A percentile compares a stretch with the other conserved stretches of the same genome.
Evolutionary conservation across 371 early-diverging fungal genomes (phyloP).

Genomic region (Syncephalis fuscata): DNA sequence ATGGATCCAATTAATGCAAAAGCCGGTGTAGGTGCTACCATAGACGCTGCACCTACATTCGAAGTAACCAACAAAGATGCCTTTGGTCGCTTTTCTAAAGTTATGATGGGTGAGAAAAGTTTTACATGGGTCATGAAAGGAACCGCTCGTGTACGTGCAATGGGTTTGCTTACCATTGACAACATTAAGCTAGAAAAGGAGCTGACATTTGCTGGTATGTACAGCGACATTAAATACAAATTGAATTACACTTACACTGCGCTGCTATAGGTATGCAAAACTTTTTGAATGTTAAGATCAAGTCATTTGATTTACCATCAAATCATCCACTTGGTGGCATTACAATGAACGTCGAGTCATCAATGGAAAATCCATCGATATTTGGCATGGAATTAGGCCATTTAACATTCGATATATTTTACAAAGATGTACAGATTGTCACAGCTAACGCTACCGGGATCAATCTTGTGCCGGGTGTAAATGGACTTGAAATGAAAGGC

Average conservation of each 20-base stretch:
- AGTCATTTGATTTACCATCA: conserved; percentile 23
- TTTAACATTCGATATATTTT: conserved; percentile 21
- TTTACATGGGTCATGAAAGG: conserved; percentile 33
- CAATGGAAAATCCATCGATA: conserved; percentile 28
- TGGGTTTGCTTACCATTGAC: conserved; percentile 11
- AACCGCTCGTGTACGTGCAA: conserved; percentile 23
- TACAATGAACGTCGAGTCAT: conserved; percentile 21
- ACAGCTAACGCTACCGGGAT: conserved; percentile 17
- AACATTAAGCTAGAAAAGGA: conserved; percentile 18
- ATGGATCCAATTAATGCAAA: conserved; percentile 15
- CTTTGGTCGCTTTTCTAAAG: conserved; percentile 22
- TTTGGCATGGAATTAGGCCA: conserved; percentile 31
- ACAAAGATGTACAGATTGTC: conserved; percentile 24
- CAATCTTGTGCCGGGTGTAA: conserved; percentile 19
- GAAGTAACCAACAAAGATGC: conserved; percentile 17
- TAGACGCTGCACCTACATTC: conserved; percentile 20
- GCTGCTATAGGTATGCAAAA: conserved; percentile 16
- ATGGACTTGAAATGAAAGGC: conserved; percentile 24
- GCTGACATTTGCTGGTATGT: conserved; percentile 22
- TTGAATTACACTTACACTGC: neutral
- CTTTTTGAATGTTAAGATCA: conserved; percentile 24
- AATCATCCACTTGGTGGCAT: conserved; percentile 34
- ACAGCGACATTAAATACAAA: too few species aligned
- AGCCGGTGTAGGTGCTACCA: conserved; percentile 21
- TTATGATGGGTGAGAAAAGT: conserved; percentile 23